Conservation (phyloP, 2,329 filamentous ascomycete species). For the Diaporthe capsici region DNA sequence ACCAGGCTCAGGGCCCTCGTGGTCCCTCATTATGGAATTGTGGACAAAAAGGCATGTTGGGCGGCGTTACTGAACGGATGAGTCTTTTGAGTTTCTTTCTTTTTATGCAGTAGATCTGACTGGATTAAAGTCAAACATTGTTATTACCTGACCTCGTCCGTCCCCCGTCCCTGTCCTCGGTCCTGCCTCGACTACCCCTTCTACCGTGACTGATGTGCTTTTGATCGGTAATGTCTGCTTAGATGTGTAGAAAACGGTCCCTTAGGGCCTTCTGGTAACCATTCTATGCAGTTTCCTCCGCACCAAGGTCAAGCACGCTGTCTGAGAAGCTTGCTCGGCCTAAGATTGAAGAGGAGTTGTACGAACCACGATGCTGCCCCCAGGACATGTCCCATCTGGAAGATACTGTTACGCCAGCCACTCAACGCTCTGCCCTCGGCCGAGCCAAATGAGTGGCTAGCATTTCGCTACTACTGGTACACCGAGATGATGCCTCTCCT, state of each 20-base stretch:
- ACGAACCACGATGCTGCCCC: too few species aligned
- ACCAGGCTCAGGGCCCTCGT: constrained; percentile 28
- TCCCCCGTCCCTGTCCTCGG: background rate
- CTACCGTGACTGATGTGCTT: background rate
- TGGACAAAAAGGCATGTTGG: constrained; percentile 29
- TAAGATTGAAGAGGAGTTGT: background rate
- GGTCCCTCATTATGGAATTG: constrained; percentile 10
- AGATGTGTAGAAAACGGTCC: too few species aligned
- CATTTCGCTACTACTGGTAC: background rate
- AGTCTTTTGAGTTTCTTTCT: too few species aligned
- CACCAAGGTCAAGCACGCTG: background rate
- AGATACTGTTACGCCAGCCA: too few species aligned
- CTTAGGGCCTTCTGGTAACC: background rate
- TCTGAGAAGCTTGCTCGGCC: background rate
- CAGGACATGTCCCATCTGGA: too few species aligned
- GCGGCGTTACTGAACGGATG: constrained; percentile 7
- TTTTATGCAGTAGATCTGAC: constrained; percentile 24
- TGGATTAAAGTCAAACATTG: constrained; percentile 22
- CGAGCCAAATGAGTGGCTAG: background rate
- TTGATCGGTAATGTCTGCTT: too few species aligned
- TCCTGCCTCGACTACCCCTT: background rate
- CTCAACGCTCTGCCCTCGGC: background rate
- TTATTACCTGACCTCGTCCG: background rate
- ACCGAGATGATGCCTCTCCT: background rate
- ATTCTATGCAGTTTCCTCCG: background rate